Conservation (phyloP, 2,329 filamentous ascomycete species). For the Arthroderma sp. region DNA sequence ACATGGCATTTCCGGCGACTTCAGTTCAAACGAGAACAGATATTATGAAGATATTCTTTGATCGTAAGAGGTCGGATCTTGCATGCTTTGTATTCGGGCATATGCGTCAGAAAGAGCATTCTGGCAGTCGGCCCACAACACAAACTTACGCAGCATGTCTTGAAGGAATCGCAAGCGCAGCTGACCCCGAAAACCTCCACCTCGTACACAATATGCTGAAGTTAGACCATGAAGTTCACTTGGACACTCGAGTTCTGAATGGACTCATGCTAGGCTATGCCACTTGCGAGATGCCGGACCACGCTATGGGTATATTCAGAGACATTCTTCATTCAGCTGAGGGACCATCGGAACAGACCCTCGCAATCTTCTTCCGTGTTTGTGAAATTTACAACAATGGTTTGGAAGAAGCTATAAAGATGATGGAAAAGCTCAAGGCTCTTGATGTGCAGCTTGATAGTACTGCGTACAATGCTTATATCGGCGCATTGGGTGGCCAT, state of each 20-base stretch:
- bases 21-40: constrained; percentile 50
- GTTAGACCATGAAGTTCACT: constrained; percentile 69
- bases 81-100: constrained; percentile 77
- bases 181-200: constrained; percentile 52
- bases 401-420: constrained; percentile 38
- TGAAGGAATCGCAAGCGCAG: constrained; percentile 53
- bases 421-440: constrained; percentile 42
- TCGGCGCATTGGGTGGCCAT: constrained; percentile 61
- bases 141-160: constrained; percentile 70
- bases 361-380: constrained; percentile 67
- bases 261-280: constrained; percentile 78
- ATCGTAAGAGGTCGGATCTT: constrained; percentile 66
- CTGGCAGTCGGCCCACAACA: constrained; percentile 50
- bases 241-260: constrained; percentile 65
- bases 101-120: constrained; percentile 67
- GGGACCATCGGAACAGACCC: constrained; percentile 68
- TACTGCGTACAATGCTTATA: constrained; percentile 61
- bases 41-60: constrained; percentile 74
- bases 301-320: constrained; percentile 67
- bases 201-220: constrained; percentile 88
- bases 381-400: constrained; percentile 49
- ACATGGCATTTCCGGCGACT: constrained; percentile 48
- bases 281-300: constrained; percentile 50
- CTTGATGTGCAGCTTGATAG: constrained; percentile 70
- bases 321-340: constrained; percentile 74